A percentile compares a stretch with the other conserved stretches of the same genome.
Conservation (phyloP, 768 basidiomycete species). For the Saitozyma podzolica region DNA sequence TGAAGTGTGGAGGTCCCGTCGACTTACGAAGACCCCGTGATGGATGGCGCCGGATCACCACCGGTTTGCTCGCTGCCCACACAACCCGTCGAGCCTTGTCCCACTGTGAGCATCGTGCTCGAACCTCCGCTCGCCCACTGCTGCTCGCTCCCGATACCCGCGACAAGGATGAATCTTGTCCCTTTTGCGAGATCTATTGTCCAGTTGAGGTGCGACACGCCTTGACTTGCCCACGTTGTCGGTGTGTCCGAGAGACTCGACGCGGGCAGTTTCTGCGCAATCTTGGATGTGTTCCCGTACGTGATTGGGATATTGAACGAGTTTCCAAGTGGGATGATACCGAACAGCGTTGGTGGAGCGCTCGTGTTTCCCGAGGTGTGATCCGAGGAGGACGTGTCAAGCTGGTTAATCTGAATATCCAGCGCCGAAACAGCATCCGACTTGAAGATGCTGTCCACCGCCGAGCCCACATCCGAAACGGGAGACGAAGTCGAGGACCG, state of each 20-base stretch:
- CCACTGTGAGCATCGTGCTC: slow-evolving; percentile 41
- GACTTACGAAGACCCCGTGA: slow-evolving; percentile 28
- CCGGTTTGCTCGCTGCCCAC: slow-evolving; percentile 6
- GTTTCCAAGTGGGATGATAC: slow-evolving; percentile 46
- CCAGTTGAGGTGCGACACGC: slow-evolving; percentile 41
- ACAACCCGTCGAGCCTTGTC: slow-evolving; percentile 35
- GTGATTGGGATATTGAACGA: slow-evolving; percentile 45
- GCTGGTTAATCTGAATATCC: not conserved
- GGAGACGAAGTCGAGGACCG: not conserved
- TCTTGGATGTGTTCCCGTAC: slow-evolving; percentile 22
- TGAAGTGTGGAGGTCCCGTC: not conserved
- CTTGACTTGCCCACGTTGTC: slow-evolving; percentile 34
- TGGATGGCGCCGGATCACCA: slow-evolving; percentile 24
- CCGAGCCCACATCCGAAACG: not conserved
- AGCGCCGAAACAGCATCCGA: not conserved
- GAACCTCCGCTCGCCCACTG: slow-evolving; percentile 47
- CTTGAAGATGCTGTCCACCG: not conserved
- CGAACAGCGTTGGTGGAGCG: slow-evolving; percentile 44
- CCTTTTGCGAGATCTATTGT: slow-evolving; percentile 43
- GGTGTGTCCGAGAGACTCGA: slow-evolving; percentile 32
- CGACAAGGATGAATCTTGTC: slow-evolving; percentile 44
- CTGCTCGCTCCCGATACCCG: slow-evolving; percentile 41
- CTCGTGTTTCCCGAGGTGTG: slow-evolving; percentile 39
- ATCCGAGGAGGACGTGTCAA: slow-evolving; percentile 21
- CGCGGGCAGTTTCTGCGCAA: slow-evolving; percentile 28